These are phyloP conservation scores for Phytophthora megakarya DNA, from an alignment of 352 stramenopile genomes.

Conservation along the genomic window DNA sequence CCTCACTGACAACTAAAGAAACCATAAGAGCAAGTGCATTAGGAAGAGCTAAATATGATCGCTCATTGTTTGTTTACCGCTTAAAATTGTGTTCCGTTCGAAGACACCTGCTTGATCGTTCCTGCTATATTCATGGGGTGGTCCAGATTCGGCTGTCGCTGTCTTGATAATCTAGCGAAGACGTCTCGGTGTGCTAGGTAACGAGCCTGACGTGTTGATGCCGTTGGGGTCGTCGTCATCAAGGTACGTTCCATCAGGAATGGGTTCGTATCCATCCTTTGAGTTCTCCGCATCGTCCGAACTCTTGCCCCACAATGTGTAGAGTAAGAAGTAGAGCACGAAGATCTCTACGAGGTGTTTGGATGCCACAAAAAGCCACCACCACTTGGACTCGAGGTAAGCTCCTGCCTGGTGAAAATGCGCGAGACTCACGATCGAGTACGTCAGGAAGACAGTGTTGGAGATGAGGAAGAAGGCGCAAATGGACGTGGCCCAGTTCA, in stretches of 20 bases:
- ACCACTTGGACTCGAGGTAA: conserved; percentile 86
- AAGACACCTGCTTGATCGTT: conserved; percentile 1
- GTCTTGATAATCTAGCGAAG: conserved; percentile 27
- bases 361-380: conserved; percentile 93
- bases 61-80: conserved; percentile 25
- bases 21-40: conserved; percentile 22
- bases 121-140: conserved; percentile 22
- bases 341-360: conserved; percentile 94
- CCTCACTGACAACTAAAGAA: conserved; percentile 68
- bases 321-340: conserved; percentile 95
- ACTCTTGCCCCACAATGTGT: conserved; percentile 91
- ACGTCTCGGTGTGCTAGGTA: conserved; percentile 36
- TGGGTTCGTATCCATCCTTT: conserved; percentile 80
- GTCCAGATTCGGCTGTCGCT: background rate
- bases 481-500: conserved; percentile 96
- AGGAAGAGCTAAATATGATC: conserved; percentile 30
- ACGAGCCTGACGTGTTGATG: conserved; percentile 33
- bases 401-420: conserved; percentile 88
- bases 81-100: conserved; percentile 18
- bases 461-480: conserved; percentile 96
- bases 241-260: conserved; percentile 65
- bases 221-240: conserved; percentile 63
- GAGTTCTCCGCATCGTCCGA: conserved; percentile 61
- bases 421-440: conserved; percentile 83
- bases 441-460: conserved; percentile 87